Base-by-base conservation (phyloP, 495 filamentous ascomycete species). In the Hypomontagnella submonticulosa region DNA sequence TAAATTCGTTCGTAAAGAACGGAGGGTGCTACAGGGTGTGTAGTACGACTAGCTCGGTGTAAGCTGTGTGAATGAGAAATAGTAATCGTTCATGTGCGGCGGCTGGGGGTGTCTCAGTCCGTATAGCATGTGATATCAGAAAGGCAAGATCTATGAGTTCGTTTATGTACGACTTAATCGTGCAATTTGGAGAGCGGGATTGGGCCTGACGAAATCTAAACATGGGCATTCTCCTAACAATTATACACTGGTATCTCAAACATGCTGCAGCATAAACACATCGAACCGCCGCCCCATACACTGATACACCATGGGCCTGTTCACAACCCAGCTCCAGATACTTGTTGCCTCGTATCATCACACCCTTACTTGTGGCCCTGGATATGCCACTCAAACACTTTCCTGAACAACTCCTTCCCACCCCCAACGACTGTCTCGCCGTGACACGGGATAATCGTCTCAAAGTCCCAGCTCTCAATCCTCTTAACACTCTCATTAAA, bases 381-480 rank as follows among this genome's bases (percentile, higher is more conserved):
- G 76, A 96, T 71, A 77, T 93, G 90, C 93, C 93, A 97, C 66
- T 85, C 87, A 79, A 97, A 91, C 9, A 96, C 83, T 76, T 90
- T 91, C 75, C 84, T 77, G 61, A 92, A 99, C 32, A 95, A 79
- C 7, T 80, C 87, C 79, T 92, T 95, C 27, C 84, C 92, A 36
- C 84, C 84, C 15, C 77, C 87, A 74, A 93, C 89, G 61, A 97
- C 88, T 27, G 90, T 87, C 82, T 99, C 95, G 7, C 95, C 95
- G 81, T 99, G 95, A 73, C 93, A 97, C 1, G 93, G 92, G 70
- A 98, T 87, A 61, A 99, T 83, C 15, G 86, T 89, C 62, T 93
- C 88, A 69, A 97, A 93, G 61, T 94, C 90, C 94, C 94, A 99
- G 38, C 70, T 71, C 27, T 83, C 80, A 63, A 99, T 96, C 61